phyloP scores from a whole-genome alignment of 2,329 filamentous ascomycete genomes.

The Monosporascus sp. region DNA sequence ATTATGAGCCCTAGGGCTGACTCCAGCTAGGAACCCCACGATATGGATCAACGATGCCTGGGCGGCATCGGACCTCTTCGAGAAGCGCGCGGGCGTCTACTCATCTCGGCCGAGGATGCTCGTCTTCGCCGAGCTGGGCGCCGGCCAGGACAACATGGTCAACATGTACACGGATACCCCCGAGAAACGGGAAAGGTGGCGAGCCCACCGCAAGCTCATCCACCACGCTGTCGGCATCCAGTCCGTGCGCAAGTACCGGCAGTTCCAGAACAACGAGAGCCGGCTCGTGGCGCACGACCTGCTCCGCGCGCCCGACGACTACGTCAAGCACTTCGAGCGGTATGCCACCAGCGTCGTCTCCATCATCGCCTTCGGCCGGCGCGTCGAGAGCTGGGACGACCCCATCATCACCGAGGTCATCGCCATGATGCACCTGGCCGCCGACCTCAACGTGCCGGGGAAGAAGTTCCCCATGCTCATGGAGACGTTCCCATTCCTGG shows the following conservation, averaged over 20 bases:
- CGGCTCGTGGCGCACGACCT: slow-evolving; percentile 48
- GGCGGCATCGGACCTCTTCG: slow-evolving; percentile 48
- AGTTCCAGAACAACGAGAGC: slow-evolving; percentile 55
- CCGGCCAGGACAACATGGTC: slow-evolving; percentile 37
- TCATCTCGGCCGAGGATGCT: slow-evolving; percentile 45
- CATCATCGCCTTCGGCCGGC: slow-evolving; percentile 51
- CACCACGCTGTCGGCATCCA: slow-evolving; percentile 49
- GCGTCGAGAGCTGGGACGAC: slow-evolving; percentile 44
- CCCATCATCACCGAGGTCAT: slow-evolving; percentile 57
- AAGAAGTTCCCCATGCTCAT: slow-evolving; percentile 52
- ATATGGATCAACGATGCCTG: slow-evolving; percentile 45
- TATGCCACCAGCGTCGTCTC: slow-evolving; percentile 49
- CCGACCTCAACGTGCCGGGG: slow-evolving; percentile 48
- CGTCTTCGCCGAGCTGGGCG: slow-evolving; percentile 41
- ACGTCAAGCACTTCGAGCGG: slow-evolving; percentile 49
- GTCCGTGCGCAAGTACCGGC: slow-evolving; percentile 47
- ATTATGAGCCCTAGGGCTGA: neutral
- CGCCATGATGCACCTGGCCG: slow-evolving; percentile 51
- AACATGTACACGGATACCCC: slow-evolving; percentile 37
- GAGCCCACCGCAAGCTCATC: slow-evolving; percentile 44
- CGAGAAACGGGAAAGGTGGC: slow-evolving; percentile 37
- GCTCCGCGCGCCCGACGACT: slow-evolving; percentile 37
- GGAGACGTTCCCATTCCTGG: slow-evolving; percentile 48
- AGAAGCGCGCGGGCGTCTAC: slow-evolving; percentile 47
- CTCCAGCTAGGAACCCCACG: slow-evolving; percentile 30